Evolutionary conservation across 2,329 filamentous ascomycete species (phyloP).

Genomic region (Aspergillus intermedius): DNA sequence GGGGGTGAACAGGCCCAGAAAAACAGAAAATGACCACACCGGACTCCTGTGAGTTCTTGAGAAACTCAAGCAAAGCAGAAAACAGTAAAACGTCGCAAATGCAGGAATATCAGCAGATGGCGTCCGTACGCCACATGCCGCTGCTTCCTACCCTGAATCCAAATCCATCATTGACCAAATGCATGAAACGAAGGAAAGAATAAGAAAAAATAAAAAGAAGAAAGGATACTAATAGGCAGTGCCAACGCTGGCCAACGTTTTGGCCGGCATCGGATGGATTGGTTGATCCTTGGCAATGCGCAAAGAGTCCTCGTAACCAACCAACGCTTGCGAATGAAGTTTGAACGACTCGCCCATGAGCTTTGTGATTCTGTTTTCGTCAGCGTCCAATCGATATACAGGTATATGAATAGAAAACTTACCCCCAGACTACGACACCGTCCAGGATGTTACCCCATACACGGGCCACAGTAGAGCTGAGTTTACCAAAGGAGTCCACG

Average conservation of each 20-base stretch:
- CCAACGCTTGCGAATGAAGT: constrained; percentile 86
- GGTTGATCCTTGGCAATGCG: constrained; percentile 35
- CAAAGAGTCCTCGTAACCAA: constrained; percentile 75
- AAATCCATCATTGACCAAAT: constrained; percentile 36
- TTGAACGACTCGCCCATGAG: constrained; percentile 98
- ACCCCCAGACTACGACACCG: constrained; percentile 99
- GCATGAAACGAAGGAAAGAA: constrained; percentile 23
- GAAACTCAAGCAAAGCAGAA: constrained; percentile 6
- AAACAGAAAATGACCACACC: constrained; percentile 38
- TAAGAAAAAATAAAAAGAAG: constrained; percentile 16
- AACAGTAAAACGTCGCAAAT: constrained; percentile 16
- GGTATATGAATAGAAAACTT: constrained; percentile 45
- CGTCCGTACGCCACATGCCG: constrained; percentile 26
- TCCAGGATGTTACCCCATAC: constrained; percentile 98
- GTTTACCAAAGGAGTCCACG: constrained; percentile 72
- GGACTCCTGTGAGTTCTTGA: constrained; percentile 39
- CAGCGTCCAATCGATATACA: constrained; percentile 2
- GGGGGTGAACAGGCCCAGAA: constrained; percentile 26
- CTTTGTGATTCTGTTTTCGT: constrained; percentile 48
- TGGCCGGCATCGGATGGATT: constrained; percentile 38
- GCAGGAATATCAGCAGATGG: too few relatives aligned
- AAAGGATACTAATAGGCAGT: constrained; percentile 34
- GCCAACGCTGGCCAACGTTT: constrained; percentile 37
- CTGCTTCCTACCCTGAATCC: constrained; percentile 21
- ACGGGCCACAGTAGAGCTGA: constrained; percentile 91